Evolutionary conservation across 441 rosid species (phyloP).

Genomic region (Mallotus japonicus): DNA sequence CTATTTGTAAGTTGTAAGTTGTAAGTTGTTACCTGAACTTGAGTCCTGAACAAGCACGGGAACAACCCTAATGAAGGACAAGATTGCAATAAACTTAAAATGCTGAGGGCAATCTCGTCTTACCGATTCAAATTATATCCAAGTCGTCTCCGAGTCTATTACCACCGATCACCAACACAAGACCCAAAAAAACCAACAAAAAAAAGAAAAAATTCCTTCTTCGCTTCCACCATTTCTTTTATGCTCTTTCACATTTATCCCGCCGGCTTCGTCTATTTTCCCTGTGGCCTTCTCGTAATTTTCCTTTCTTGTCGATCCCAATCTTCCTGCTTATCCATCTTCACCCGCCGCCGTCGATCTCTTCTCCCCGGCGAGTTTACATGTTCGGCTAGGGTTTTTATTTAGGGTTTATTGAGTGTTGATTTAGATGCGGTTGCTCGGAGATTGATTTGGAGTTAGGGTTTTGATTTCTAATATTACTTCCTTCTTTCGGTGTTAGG

Average conservation of each 20-base stretch:
- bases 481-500: background rate
- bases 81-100: background rate
- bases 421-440: background rate
- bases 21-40: background rate
- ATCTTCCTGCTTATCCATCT: conserved; percentile 3
- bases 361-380: conserved; percentile 11
- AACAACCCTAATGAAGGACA: conserved; percentile 8
- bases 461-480: conserved; percentile 10
- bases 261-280: background rate
- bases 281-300: conserved; percentile 28
- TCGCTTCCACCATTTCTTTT: conserved; percentile 1
- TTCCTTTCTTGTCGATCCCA: conserved; percentile 23
- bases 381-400: conserved; percentile 26
- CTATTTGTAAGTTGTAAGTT: background rate
- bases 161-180: conserved; percentile 16
- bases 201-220: background rate
- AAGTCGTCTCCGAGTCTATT: conserved; percentile 23
- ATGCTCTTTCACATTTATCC: conserved; percentile 35
- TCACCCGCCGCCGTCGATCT: conserved; percentile 11
- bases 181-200: background rate
- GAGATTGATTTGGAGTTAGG: conserved; percentile 12
- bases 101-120: conserved; percentile 7
- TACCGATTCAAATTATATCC: conserved; percentile 8
- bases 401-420: conserved; percentile 22
- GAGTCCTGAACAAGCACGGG: no score